Conservation (phyloP, 495 filamentous ascomycete species). For the Darksidea phi region DNA sequence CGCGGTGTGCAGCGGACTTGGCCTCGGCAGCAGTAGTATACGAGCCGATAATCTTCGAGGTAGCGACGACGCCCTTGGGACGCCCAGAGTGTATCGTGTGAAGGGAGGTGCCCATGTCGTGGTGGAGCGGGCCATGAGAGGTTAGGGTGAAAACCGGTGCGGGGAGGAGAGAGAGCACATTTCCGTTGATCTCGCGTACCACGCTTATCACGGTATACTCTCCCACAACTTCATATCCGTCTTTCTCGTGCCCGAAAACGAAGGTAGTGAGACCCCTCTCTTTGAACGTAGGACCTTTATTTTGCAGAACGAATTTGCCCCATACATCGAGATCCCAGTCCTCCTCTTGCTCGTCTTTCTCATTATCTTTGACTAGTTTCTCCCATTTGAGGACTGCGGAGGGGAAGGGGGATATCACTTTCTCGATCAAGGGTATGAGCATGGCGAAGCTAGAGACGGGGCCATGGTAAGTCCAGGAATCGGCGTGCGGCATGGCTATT, state of each 20-base stretch:
- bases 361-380: background rate
- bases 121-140: background rate
- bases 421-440: slow-evolving; percentile 5
- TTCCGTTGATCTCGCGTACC: background rate
- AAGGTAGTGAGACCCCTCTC: background rate
- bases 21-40: background rate
- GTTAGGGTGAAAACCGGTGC: slow-evolving; percentile 1
- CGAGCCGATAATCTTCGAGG: background rate
- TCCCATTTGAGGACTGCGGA: background rate
- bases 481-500: slow-evolving; percentile 51
- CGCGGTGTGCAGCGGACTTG: background rate
- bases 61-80: background rate
- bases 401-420: background rate
- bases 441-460: slow-evolving; percentile 38
- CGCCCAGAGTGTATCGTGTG: background rate
- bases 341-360: background rate
- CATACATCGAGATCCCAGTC: no score
- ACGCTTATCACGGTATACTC: background rate
- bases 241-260: background rate
- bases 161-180: background rate
- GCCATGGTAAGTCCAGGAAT: slow-evolving; percentile 38
- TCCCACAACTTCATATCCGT: background rate
- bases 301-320: no score
- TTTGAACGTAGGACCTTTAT: background rate
- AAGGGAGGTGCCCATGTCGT: background rate